Base-by-base conservation (phyloP, 1,139 yeast species). In the Groenewaldozyma auringiensis region DNA sequence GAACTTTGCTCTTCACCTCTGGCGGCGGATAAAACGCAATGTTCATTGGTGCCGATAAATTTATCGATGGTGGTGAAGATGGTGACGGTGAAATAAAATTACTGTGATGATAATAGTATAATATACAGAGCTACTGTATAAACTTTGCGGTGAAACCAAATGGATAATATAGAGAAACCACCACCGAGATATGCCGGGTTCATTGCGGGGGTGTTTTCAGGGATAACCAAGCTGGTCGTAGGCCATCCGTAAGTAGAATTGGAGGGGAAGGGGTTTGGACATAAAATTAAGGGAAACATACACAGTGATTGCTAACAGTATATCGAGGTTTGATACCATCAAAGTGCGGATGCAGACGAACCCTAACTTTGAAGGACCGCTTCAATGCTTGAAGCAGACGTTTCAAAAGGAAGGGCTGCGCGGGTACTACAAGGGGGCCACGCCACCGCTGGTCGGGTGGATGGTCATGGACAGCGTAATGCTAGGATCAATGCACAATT, bases 381-480 rank as follows among this genome's bases (percentile, higher is more conserved):
- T 84, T 58, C 95, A 87, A 61, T 85, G 95, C 63, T 79, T 84
- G 2, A 57, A 72, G 58, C 80, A 83, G 60, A 87, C 96, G 0
- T 59, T 84, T 21, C 70, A 69, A 50, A 77, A 80, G 29, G 95
- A 87, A 60, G 96, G 96, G 2, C 53, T 80, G 2, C 66, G 71
- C 22, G 96, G 95, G 0, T 76, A 87, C 45, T 87, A 86, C 61
- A 79, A 87, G 57, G 96, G 96, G 0, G 87, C 88, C 53, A 85
- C 95, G 0, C 96, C 96, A 4, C 96, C 96, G 1, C 69, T 88
- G 52, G 78, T 86, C 14, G 96, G 96, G 0, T 88, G 96, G 96
- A 87, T 88, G 56, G 66, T 84, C 50, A 87, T 88, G 96, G 96
- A 88, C 61, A 17, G 88, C 75, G 50, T 68, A 39, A 84, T 88